Base-by-base conservation (phyloP, 176 grass and related monocot genomes). In the Phoenix dactylifera region DNA sequence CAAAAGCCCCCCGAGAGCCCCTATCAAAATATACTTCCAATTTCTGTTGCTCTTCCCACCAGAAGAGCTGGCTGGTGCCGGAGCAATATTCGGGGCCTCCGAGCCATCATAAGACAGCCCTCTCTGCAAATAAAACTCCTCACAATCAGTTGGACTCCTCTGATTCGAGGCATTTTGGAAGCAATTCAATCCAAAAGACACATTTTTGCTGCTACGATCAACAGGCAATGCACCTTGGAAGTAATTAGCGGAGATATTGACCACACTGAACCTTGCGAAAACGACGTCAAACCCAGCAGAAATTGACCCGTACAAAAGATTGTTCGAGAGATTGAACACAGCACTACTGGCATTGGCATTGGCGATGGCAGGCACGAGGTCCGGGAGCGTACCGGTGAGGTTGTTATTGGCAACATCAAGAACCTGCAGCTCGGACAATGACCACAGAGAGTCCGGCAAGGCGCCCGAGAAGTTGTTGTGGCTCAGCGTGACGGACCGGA, bases 21-120 rank as follows among this genome's bases (percentile, higher is more conserved):
- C 94, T 48, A 93, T 89, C 74, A 99, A 26, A 65, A 93, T 93
- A 64, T 99, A 99, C 66, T 77, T 90, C 67, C 89, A 66, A 48
- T 93, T 81, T 57, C 61, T 72, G 59, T 68, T 57, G 23, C 59
- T 74, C 57, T 67, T 89, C 49, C 77, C 85, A 16, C 55, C 68
- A 1, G 52, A 51, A 9, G 69, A 49, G 22, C 29, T 49, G 26
- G 68, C 54, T 25, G 65, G 66, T 17, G 54, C 20, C 20, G 20
- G 20, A 20, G 20, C 20, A 20, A 20, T 20, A 20, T 0, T 74
- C 7, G 64, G 29, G 12, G 79, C 62, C n/a, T 18, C 59, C 17
- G 59, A 60, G 0, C 71, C 76, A 58, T 70, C 66, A 44, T 88
- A 85, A 16, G 66, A 55, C 50, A 88, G 35, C 22, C 84, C 93